A percentile compares a stretch with the other conserved stretches of the same genome.
phyloP scores from a whole-genome alignment of 2,329 filamentous ascomycete genomes.

The Claviceps capensis region DNA sequence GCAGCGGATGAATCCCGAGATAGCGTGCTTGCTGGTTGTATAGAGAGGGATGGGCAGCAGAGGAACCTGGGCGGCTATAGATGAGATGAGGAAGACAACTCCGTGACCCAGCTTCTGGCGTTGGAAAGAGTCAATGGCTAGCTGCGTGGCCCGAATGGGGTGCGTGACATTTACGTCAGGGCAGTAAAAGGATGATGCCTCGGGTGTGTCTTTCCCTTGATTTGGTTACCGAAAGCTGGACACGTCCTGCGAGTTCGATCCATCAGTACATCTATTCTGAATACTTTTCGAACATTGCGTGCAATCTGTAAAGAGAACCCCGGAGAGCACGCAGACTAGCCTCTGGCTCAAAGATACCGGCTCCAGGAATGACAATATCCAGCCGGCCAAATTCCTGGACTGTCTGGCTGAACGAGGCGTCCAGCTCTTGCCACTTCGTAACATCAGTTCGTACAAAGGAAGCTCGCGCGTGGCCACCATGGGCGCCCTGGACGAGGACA shows the following conservation, averaged over 20 bases:
- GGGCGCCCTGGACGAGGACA: neutral
- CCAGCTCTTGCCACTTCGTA: slow-evolving; percentile 18
- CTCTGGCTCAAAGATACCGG: slow-evolving; percentile 3
- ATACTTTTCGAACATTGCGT: too few species aligned
- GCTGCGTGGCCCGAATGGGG: slow-evolving; percentile 17
- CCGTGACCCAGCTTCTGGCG: slow-evolving; percentile 8
- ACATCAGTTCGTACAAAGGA: slow-evolving; percentile 25
- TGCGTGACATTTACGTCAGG: slow-evolving; percentile 19
- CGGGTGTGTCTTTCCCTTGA: slow-evolving; percentile 1
- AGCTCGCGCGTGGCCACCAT: slow-evolving; percentile 10
- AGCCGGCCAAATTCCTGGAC: slow-evolving; percentile 5
- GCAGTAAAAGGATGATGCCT: slow-evolving; percentile 3
- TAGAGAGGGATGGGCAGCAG: slow-evolving; percentile 15
- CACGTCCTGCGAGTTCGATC: neutral
- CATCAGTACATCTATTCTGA: too few species aligned
- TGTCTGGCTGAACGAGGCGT: slow-evolving; percentile 15
- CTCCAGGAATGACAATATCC: slow-evolving; percentile 3
- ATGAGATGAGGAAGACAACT: slow-evolving; percentile 14
- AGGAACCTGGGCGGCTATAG: slow-evolving; percentile 14
- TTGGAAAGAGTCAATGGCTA: slow-evolving; percentile 16
- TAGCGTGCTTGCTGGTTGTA: slow-evolving; percentile 15
- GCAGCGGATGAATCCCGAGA: slow-evolving; percentile 19
- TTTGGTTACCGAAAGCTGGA: slow-evolving; percentile 3
- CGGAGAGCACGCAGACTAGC: neutral
- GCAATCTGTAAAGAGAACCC: neutral